Conservation (phyloP, 108 stramenopile species). For the Nitzschia sp. region DNA sequence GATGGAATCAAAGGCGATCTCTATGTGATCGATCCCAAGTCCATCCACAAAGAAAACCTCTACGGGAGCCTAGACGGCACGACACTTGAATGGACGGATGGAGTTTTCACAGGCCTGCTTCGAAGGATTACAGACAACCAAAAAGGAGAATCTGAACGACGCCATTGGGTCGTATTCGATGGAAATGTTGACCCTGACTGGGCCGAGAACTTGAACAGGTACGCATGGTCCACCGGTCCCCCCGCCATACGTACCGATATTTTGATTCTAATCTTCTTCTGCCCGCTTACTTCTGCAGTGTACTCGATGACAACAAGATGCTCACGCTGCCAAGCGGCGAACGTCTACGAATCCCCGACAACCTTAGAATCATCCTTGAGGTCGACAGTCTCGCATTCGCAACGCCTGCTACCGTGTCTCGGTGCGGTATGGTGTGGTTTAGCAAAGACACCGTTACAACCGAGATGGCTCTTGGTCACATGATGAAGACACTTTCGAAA, state of each 20-base stretch:
- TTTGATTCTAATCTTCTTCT: not conserved
- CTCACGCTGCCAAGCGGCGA: conserved; percentile 96
- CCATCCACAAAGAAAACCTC: conserved; percentile 89
- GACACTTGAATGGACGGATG: conserved; percentile 99
- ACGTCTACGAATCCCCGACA: conserved; percentile 85
- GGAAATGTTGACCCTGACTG: conserved; percentile 98
- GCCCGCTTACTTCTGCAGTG: conserved; percentile 36
- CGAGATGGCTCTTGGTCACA: conserved; percentile 74
- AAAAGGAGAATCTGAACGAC: conserved; percentile 88
- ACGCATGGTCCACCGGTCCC: conserved; percentile 8
- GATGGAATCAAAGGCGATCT: conserved; percentile 92
- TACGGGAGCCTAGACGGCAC: conserved; percentile 96
- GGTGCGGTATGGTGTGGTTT: conserved; percentile 99
- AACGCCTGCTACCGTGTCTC: conserved; percentile 97
- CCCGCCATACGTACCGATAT: not conserved
- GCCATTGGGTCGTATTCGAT: conserved; percentile 97
- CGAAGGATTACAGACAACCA: conserved; percentile 89
- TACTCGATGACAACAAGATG: conserved; percentile 96
- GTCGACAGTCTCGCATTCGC: conserved; percentile 95
- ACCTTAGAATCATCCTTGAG: conserved; percentile 90
- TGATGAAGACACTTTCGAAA: conserved; percentile 53
- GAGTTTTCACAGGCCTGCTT: conserved; percentile 91
- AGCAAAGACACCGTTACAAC: conserved; percentile 87
- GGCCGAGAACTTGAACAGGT: conserved; percentile 79
- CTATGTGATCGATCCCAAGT: conserved; percentile 97